These are phyloP conservation scores for Fusarium penzigii DNA, from an alignment of 2,329 filamentous ascomycete genomes.

Conservation along the genomic window DNA sequence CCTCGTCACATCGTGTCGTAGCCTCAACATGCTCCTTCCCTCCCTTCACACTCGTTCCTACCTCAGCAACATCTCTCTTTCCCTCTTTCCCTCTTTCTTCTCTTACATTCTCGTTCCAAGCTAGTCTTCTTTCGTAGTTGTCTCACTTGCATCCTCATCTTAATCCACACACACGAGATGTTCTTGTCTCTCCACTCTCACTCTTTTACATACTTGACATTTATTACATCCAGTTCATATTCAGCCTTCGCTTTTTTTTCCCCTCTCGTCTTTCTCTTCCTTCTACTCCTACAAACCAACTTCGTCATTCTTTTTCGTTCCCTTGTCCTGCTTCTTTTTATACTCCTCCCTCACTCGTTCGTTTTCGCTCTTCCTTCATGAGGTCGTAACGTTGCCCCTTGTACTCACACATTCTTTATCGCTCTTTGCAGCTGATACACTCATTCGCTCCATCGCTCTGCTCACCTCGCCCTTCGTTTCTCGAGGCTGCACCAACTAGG, in stretches of 20 bases:
- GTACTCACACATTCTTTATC: too few species aligned
- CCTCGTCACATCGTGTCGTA: slow-evolving; percentile 2
- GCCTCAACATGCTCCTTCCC: slow-evolving; percentile 9
- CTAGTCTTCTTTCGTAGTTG: background rate
- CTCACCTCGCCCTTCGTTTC: too few species aligned
- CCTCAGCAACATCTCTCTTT: slow-evolving; percentile 1
- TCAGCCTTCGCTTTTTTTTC: slow-evolving; percentile 8
- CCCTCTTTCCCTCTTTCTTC: slow-evolving; percentile 2
- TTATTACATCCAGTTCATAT: slow-evolving; percentile 1
- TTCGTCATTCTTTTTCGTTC: slow-evolving; percentile 15
- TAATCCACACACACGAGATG: too few species aligned
- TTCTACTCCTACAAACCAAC: background rate
- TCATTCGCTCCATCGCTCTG: too few species aligned
- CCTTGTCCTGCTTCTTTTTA: slow-evolving; percentile 9
- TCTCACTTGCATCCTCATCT: too few species aligned
- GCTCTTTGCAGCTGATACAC: too few species aligned
- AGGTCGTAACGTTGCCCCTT: background rate
- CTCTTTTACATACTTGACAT: too few species aligned
- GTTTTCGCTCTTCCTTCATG: too few species aligned
- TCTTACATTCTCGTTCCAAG: slow-evolving; percentile 1
- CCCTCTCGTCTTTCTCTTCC: slow-evolving; percentile 4
- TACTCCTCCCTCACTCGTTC: too few species aligned
- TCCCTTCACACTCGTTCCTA: slow-evolving; percentile 1
- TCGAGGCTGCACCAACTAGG: too few species aligned
- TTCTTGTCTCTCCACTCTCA: too few species aligned